phyloP scores from a whole-genome alignment of 78 protist species.

The Bigelowiella natans region DNA sequence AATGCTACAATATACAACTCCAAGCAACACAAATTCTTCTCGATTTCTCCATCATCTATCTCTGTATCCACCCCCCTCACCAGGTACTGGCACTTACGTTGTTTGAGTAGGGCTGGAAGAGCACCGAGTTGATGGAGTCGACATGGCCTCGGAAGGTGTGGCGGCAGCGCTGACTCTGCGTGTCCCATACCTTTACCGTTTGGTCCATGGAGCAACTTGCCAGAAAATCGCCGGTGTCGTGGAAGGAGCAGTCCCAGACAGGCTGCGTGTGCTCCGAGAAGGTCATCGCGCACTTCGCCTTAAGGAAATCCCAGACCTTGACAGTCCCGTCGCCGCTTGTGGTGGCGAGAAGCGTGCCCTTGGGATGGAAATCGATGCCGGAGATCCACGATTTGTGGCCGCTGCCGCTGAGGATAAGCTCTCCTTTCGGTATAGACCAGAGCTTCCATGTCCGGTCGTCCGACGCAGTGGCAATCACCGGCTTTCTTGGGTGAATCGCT shows the following conservation, averaged over 20 bases:
- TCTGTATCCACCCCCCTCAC: too few relatives aligned
- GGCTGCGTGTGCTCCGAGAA: constrained; percentile 64
- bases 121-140: constrained; percentile 56
- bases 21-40: too few relatives aligned
- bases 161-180: constrained; percentile 1
- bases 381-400: constrained; percentile 71
- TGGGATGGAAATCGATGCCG: constrained; percentile 18
- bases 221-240: constrained; percentile 61
- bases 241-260: constrained; percentile 59
- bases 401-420: constrained; percentile 54
- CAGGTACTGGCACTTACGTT: too few relatives aligned
- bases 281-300: constrained; percentile 27
- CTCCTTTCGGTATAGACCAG: constrained; percentile 54
- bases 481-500: constrained; percentile 58
- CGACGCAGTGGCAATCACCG: constrained; percentile 50
- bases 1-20: too few relatives aligned
- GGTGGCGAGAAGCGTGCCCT: constrained; percentile 54
- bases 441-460: constrained; percentile 73
- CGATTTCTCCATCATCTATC: too few relatives aligned
- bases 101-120: constrained; percentile 63
- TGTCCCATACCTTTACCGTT: constrained; percentile 61
- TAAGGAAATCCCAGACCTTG: constrained; percentile 66
- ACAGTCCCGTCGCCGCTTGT: constrained; percentile 62
- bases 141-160: constrained; percentile 74
- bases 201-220: constrained; percentile 59